These are phyloP conservation scores for Bifiguratus adelaidae DNA, from an alignment of 192 early-diverging fungal species.

Conservation along the genomic window DNA sequence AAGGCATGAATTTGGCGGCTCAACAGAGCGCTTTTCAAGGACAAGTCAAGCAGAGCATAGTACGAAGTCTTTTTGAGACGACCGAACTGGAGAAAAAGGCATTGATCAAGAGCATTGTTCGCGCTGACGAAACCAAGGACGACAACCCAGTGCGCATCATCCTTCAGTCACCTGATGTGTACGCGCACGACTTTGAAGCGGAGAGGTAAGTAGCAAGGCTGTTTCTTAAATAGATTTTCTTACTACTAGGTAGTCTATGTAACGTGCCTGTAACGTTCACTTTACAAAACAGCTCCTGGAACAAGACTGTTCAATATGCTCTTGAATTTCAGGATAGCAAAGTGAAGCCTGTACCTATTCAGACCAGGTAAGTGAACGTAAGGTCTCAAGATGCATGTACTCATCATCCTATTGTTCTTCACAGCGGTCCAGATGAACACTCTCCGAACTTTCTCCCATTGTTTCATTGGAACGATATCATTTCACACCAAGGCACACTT, in stretches of 20 bases:
- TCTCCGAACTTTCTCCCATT: slow-evolving; percentile 19
- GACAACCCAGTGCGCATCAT: slow-evolving; percentile 57
- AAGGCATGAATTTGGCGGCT: slow-evolving; percentile 82
- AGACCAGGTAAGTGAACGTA: slow-evolving; percentile 6
- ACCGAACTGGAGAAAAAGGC: slow-evolving; percentile 56
- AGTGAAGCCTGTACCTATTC: slow-evolving; percentile 1
- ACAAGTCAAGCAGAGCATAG: slow-evolving; percentile 24
- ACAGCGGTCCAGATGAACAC: slow-evolving; percentile 1
- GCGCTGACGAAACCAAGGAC: slow-evolving; percentile 47
- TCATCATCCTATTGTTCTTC: slow-evolving; percentile 4
- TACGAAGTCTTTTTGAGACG: slow-evolving; percentile 51
- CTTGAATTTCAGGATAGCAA: slow-evolving; percentile 41
- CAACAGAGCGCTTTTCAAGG: slow-evolving; percentile 59
- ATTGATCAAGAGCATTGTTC: slow-evolving; percentile 52
- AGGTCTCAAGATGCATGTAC: not conserved
- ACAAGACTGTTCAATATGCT: slow-evolving; percentile 40
- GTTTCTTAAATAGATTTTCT: not conserved
- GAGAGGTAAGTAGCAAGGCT: slow-evolving; percentile 21
- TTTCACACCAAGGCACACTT: slow-evolving; percentile 39
- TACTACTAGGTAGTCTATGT: slow-evolving; percentile 29
- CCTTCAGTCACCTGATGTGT: slow-evolving; percentile 26
- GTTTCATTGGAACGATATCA: slow-evolving; percentile 59
- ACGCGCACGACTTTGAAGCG: slow-evolving; percentile 30
- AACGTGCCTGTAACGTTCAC: slow-evolving; percentile 39
- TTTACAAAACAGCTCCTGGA: slow-evolving; percentile 67